These are phyloP conservation scores for Phytophthora fragariae DNA, from an alignment of 352 stramenopile species.

Conservation along the genomic window DNA sequence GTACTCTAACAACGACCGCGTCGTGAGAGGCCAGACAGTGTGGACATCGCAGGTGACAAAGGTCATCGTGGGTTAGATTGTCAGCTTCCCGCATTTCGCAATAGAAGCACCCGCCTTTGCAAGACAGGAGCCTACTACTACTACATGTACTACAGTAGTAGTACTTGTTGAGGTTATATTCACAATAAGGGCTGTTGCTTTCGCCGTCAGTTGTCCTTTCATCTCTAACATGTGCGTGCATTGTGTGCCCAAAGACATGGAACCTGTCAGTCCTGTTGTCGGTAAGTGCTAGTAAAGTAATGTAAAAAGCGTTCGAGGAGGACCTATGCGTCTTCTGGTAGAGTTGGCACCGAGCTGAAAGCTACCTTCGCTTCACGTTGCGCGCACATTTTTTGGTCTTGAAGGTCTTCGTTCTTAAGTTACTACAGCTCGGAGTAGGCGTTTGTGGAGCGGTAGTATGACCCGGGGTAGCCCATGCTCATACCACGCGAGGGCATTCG, in stretches of 20 bases:
- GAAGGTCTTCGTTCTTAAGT: constrained; percentile 32
- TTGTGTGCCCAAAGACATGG: constrained; percentile 4
- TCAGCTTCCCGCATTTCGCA: constrained; percentile 22
- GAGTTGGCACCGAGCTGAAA: constrained; percentile 13
- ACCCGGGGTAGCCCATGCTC: constrained; percentile 58
- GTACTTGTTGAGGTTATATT: not conserved
- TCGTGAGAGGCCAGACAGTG: constrained; percentile 57
- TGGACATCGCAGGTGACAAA: constrained; percentile 55
- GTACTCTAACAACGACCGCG: constrained; percentile 60
- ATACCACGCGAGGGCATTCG: constrained; percentile 46
- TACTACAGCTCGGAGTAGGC: constrained; percentile 65
- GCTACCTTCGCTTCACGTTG: constrained; percentile 34
- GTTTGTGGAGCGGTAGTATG: constrained; percentile 60
- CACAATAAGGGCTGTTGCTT: constrained; percentile 19
- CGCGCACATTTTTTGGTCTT: constrained; percentile 22
- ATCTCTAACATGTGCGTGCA: constrained; percentile 23
- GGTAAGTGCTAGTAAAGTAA: constrained; percentile 19
- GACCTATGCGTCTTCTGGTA: constrained; percentile 17
- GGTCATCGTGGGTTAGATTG: constrained; percentile 31
- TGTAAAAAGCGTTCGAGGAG: constrained; percentile 25
- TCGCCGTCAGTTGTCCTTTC: constrained; percentile 18
- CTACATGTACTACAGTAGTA: too few species aligned
- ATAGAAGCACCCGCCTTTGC: not conserved
- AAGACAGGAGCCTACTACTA: not conserved
- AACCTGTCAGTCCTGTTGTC: constrained; percentile 4